These are phyloP conservation scores for Talaromyces trachyspermus DNA, from an alignment of 495 filamentous ascomycete species.

Conservation along the genomic window DNA sequence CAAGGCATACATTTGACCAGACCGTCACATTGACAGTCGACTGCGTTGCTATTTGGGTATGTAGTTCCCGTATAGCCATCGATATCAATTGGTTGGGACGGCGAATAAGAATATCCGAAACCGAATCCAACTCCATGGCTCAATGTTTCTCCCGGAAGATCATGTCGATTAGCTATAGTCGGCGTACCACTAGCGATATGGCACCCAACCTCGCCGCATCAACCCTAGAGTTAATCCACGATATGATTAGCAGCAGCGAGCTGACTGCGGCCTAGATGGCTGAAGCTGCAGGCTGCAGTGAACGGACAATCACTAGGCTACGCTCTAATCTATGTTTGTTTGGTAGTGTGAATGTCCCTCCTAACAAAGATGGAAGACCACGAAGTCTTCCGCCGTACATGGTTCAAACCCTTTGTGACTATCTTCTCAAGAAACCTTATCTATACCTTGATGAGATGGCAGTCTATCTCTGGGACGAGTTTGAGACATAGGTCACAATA, in stretches of 20 bases:
- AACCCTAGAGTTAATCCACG: slow-evolving; percentile 9
- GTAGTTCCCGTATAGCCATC: too few relatives aligned
- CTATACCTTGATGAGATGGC: slow-evolving; percentile 26
- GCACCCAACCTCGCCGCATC: slow-evolving; percentile 10
- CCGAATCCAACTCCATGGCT: too few relatives aligned
- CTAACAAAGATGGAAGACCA: slow-evolving; percentile 14
- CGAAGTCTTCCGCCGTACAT: slow-evolving; percentile 18
- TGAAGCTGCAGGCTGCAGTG: slow-evolving; percentile 17
- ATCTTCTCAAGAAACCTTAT: slow-evolving; percentile 26
- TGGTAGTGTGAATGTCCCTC: slow-evolving; percentile 20
- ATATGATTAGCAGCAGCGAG: slow-evolving; percentile 17
- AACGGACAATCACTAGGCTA: slow-evolving; percentile 18
- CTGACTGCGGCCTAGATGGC: slow-evolving; percentile 18
- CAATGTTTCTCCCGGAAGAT: background rate
- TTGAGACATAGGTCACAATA: slow-evolving; percentile 14
- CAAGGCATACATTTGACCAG: background rate
- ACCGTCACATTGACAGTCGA: background rate
- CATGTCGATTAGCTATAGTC: background rate
- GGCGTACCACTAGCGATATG: slow-evolving; percentile 6
- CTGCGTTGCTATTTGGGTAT: too few relatives aligned
- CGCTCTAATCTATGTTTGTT: slow-evolving; percentile 23
- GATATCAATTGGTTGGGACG: too few relatives aligned
- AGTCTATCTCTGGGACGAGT: slow-evolving; percentile 26
- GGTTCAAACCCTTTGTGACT: slow-evolving; percentile 20
- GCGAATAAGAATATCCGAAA: too few relatives aligned